Evolutionary conservation across 2,329 filamentous ascomycete genomes (phyloP).

Genomic region (Fusarium verrucosum): DNA sequence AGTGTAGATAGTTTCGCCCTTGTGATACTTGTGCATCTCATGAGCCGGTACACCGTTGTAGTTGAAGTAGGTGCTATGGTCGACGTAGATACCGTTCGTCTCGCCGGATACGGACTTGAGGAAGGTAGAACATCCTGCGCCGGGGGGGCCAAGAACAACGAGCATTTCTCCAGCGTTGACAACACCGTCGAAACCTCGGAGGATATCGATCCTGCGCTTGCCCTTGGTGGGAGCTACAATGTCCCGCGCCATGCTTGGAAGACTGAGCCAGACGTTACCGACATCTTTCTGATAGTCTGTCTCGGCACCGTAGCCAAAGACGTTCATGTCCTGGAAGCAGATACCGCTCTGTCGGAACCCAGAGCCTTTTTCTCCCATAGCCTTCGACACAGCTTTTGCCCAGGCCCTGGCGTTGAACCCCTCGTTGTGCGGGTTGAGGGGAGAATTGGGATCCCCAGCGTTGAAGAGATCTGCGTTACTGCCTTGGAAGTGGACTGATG

Average conservation of each 20-base stretch:
- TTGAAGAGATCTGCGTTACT: slow-evolving; percentile 27
- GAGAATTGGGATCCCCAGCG: slow-evolving; percentile 47
- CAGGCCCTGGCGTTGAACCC: slow-evolving; percentile 61
- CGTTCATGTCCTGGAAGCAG: slow-evolving; percentile 57
- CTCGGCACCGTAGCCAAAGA: slow-evolving; percentile 56
- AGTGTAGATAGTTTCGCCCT: slow-evolving; percentile 35
- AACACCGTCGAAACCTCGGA: slow-evolving; percentile 70
- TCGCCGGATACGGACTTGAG: slow-evolving; percentile 67
- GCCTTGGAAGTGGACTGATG: slow-evolving; percentile 25
- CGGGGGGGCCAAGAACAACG: slow-evolving; percentile 72
- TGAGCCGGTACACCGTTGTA: slow-evolving; percentile 31
- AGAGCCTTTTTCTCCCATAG: slow-evolving; percentile 39
- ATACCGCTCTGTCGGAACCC: slow-evolving; percentile 48
- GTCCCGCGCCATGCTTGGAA: slow-evolving; percentile 23
- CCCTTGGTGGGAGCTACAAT: not conserved
- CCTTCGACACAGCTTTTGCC: slow-evolving; percentile 44
- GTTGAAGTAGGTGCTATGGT: slow-evolving; percentile 49
- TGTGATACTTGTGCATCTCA: slow-evolving; percentile 36
- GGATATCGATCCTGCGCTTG: slow-evolving; percentile 54
- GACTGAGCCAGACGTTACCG: slow-evolving; percentile 47
- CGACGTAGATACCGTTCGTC: slow-evolving; percentile 70
- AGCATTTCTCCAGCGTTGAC: slow-evolving; percentile 75
- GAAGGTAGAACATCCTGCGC: slow-evolving; percentile 71
- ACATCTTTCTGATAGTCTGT: slow-evolving; percentile 60
- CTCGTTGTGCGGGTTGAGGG: slow-evolving; percentile 58